These are phyloP conservation scores for Podosphaera aphanis DNA, from an alignment of 2,329 filamentous ascomycete genomes.

Conservation along the genomic window DNA sequence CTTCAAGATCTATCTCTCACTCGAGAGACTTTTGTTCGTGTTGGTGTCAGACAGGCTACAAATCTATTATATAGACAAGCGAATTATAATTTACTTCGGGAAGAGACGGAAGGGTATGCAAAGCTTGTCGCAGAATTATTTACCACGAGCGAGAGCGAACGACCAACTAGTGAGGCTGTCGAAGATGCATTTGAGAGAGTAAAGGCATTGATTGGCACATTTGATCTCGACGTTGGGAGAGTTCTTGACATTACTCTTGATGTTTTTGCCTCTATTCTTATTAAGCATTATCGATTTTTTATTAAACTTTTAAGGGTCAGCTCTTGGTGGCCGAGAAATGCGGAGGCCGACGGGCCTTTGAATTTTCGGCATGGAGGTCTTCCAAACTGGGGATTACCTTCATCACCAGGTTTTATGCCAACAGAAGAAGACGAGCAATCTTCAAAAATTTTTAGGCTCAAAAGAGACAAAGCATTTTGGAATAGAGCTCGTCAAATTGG, in stretches of 20 bases:
- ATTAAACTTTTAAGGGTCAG: slow-evolving; percentile 77
- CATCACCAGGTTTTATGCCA: slow-evolving; percentile 35
- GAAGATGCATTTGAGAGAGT: slow-evolving; percentile 75
- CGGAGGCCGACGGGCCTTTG: slow-evolving; percentile 22
- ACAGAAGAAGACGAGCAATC: slow-evolving; percentile 44
- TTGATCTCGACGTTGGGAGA: slow-evolving; percentile 86
- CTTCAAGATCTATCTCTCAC: slow-evolving; percentile 59
- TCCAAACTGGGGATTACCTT: slow-evolving; percentile 68
- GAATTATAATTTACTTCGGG: slow-evolving; percentile 84
- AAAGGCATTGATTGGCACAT: slow-evolving; percentile 86
- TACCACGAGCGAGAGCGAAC: slow-evolving; percentile 56
- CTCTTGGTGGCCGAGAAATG: slow-evolving; percentile 80
- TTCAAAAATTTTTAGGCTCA: slow-evolving; percentile 30
- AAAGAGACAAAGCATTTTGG: slow-evolving; percentile 64
- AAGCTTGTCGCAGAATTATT: slow-evolving; percentile 93
- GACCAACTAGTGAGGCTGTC: slow-evolving; percentile 52
- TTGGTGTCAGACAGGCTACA: slow-evolving; percentile 73
- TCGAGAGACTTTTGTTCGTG: slow-evolving; percentile 58
- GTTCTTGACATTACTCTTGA: slow-evolving; percentile 87
- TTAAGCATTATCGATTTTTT: slow-evolving; percentile 85
- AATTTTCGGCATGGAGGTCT: slow-evolving; percentile 30
- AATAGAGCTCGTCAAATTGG: slow-evolving; percentile 50
- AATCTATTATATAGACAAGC: slow-evolving; percentile 86
- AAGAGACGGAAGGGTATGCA: slow-evolving; percentile 91
- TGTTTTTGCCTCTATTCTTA: slow-evolving; percentile 77